Conservation (phyloP, 352 stramenopile genomes). For the Phytopythium boreale region DNA sequence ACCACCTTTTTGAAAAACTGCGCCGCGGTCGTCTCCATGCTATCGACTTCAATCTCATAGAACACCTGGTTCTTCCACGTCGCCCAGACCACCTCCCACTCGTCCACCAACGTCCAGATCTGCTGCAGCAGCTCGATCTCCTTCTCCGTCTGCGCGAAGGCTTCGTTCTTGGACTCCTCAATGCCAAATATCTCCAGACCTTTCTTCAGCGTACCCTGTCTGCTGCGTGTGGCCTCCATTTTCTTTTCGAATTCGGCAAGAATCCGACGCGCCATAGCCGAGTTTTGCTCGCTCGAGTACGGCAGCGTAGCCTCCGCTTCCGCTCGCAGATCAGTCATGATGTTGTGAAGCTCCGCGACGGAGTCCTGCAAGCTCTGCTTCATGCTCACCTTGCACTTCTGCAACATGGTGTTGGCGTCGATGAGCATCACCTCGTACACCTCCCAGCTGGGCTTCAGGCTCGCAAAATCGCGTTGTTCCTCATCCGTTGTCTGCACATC, state of each 20-base stretch:
- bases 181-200: conserved; percentile 93
- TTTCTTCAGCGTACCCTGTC: conserved; percentile 81
- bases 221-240: conserved; percentile 67
- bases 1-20: conserved; percentile 92
- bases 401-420: conserved; percentile 86
- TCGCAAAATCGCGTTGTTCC: conserved; percentile 70
- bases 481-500: conserved; percentile 88
- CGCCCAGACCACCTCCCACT: conserved; percentile 90
- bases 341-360: conserved; percentile 81
- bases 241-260: conserved; percentile 90
- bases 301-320: conserved; percentile 77
- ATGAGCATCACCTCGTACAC: conserved; percentile 82
- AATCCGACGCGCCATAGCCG: conserved; percentile 47
- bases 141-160: conserved; percentile 81
- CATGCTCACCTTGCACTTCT: conserved; percentile 94
- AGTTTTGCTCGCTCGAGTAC: conserved; percentile 66
- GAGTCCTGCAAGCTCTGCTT: conserved; percentile 93
- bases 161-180: conserved; percentile 84
- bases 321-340: conserved; percentile 75
- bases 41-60: conserved; percentile 89
- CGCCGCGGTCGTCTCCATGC: conserved; percentile 87
- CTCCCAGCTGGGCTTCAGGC: conserved; percentile 78
- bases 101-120: conserved; percentile 87
- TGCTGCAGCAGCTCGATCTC: conserved; percentile 88
- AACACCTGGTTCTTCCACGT: conserved; percentile 93